Evolutionary conservation across 768 basidiomycete species (phyloP), one percentile per base, ranked within the genome.

Genomic region (Rhizopogon roseolus): DNA sequence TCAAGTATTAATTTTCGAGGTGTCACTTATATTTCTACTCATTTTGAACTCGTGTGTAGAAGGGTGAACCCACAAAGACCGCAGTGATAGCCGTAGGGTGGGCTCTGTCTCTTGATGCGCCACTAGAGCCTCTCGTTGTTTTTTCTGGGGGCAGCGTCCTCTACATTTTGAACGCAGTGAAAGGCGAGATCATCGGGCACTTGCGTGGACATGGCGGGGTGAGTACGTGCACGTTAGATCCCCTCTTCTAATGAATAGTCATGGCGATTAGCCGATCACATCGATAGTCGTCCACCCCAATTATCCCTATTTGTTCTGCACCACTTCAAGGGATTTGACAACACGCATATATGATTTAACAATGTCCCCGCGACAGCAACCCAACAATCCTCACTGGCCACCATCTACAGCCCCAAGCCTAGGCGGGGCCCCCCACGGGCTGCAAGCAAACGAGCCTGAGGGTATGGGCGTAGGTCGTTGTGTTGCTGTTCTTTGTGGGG

Each of bases 141-240:
- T 77, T 85, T 55, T 75, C 84, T 8, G 68, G 74, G 29, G 73
- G 75, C 38, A 80, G 79, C 52, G 59, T 85, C 19, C 57, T 90
- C 19, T 82, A 82, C 61, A 70, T 88, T 14, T 76, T 81, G 62
- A 75, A 84, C 58, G 68, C 78, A 9, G 67, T 66, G 49, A 67
- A 63, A 17, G 69, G 70, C 39, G 62, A 64, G 3, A 55, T 83
- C 5, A 53, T 76, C 3, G 77, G 83, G 6, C 73, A 69, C 56
- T 70, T 87, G 39, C 79, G 84, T 38, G 88, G 86, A 2, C 88
- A 90, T 64, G 88, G 88, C 19, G 85, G 84, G 37, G 88, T 88
- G 69, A 71, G 82, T 69, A 45, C 41, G 7, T 27, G 36, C 45
- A 3, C 17, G 41, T 3, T 44, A n/a, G 45, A 34, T 50, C n/a